Evolutionary conservation across 1,139 yeast species (phyloP), one percentile per base, ranked within the genome.

Genomic region (Diutina neorugosa): DNA sequence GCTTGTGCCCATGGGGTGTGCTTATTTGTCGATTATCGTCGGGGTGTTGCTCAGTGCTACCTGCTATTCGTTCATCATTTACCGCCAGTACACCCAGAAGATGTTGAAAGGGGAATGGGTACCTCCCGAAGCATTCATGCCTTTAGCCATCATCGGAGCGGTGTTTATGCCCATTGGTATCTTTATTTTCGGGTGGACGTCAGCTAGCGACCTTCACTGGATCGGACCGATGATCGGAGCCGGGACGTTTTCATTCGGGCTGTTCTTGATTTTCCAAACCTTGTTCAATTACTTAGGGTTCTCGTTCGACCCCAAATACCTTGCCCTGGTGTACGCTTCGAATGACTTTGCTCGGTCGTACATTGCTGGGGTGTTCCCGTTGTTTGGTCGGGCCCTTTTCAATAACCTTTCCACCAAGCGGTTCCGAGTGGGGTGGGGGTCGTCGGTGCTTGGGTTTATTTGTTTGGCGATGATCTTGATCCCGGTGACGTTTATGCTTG

Each of bases 371-470:
- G 78, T 77, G 4, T 82, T 82, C 70, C 87, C 88, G 50, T 66
- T 82, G 52, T 81, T 82, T 61, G 85, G 82, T 3, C 63, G 66
- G 51, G 71, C 75, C 1, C 69, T 82, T 72, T 82, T 73, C 59
- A 57, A 63, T 44, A 76, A 77, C 58, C 62, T 78, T 52, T 71
- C 69, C 1, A 71, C 73, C 14, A 59, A 68, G 1, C 73, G 69
- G 51, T 80, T 69, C 60, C 82, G 82, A 2, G 81, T 78, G 57
- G 90, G 86, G 0, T 84, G 90, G 89, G 91, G 88, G 4, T 69
- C 80, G 2, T 71, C 77, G 37, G 56, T 83, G 2, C 64, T 84
- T 52, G 43, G 43, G n/a, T 40, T n/a, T 20, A 40, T 40, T 9
- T 16, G 43, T 40, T 6, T 40, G 18, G 2, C 16, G 43, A 72